A percentile compares a stretch with the other conserved stretches of the same genome.
Conservation (phyloP, 1,284 basidiomycete genomes). For the Malassezia globosa region DNA sequence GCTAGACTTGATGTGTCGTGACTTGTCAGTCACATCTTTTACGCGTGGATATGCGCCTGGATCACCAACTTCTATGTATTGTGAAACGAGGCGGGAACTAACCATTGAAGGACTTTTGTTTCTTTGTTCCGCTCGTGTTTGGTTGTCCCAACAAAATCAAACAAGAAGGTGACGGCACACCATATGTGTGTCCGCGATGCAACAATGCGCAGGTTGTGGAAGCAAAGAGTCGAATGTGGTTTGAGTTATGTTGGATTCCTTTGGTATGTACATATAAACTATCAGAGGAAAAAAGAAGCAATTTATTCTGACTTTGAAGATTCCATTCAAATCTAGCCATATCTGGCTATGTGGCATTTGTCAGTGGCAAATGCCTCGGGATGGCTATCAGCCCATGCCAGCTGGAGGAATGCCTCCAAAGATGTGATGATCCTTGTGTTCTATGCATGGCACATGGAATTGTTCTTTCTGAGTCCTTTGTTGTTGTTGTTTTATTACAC, state of each 20-base stretch:
- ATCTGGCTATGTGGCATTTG: slow-evolving; percentile 44
- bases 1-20: too few relatives aligned
- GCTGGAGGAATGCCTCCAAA: slow-evolving; percentile 2
- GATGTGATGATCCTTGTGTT: not conserved
- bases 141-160: slow-evolving; percentile 44
- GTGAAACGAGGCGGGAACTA: too few relatives aligned
- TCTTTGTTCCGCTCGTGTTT: slow-evolving; percentile 39
- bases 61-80: too few relatives aligned
- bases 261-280: slow-evolving; percentile 16
- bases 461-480: too few relatives aligned
- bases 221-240: slow-evolving; percentile 39
- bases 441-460: too few relatives aligned
- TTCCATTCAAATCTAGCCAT: slow-evolving; percentile 33
- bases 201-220: slow-evolving; percentile 42
- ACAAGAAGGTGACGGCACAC: slow-evolving; percentile 35
- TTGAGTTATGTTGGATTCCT: slow-evolving; percentile 45
- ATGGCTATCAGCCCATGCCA: slow-evolving; percentile 32
- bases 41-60: too few relatives aligned
- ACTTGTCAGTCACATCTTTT: too few relatives aligned
- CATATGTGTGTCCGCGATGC: slow-evolving; percentile 42
- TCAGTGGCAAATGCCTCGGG: slow-evolving; percentile 34
- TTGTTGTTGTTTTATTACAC: too few relatives aligned
- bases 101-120: slow-evolving; percentile 28
- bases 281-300: not conserved
- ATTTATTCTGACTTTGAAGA: slow-evolving; percentile 6